Evolutionary conservation across 1,139 yeast species (phyloP), one percentile per base, ranked within the genome.

Genomic region (Hanseniaspora sp.): DNA sequence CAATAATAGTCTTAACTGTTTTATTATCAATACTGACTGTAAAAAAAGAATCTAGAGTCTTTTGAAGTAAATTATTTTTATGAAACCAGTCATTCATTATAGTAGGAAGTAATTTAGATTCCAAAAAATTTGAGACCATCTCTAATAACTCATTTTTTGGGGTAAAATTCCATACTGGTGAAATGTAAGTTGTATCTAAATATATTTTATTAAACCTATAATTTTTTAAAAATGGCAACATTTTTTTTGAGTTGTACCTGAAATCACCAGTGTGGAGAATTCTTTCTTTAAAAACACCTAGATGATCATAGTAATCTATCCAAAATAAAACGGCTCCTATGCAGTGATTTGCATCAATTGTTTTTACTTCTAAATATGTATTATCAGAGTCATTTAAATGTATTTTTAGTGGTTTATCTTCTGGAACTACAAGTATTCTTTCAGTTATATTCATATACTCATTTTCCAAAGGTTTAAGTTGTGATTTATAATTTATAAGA

Each of bases 261-360:
- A 90, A 92, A 67, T 92, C 98, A 5, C 97, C 98, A 55, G 96
- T 88, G 65, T 92, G 98, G 40, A 54, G 34, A 15, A 51, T 45
- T 11, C 39, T 76, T 12, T 90, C 90, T 56, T 97, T 70, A 62
- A 90, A 90, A 66, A 90, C 97, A 5, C 97, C 97, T 55, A 96
- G 87, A 64, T 90, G 97, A 40, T 45, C 30, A 31, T 46, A 54
- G 13, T 82, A 77, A 62, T 83, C 83, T 61, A 86, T 83, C 17
- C 88, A 68, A 58, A 88, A 84, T 0, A 92, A 77, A 0, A 80
- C 87, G 0, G 96, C 86, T 1, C 98, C 98, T 1, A 97, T 97
- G 67, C 98, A 92, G 67, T 92, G 98, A 61, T 92, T 90, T 0
- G 97, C 98, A 58, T 86, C 86, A 9, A 84, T 69, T 9, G 82